Base-by-base conservation (phyloP, 495 filamentous ascomycete genomes). In the Podospora didyma region DNA sequence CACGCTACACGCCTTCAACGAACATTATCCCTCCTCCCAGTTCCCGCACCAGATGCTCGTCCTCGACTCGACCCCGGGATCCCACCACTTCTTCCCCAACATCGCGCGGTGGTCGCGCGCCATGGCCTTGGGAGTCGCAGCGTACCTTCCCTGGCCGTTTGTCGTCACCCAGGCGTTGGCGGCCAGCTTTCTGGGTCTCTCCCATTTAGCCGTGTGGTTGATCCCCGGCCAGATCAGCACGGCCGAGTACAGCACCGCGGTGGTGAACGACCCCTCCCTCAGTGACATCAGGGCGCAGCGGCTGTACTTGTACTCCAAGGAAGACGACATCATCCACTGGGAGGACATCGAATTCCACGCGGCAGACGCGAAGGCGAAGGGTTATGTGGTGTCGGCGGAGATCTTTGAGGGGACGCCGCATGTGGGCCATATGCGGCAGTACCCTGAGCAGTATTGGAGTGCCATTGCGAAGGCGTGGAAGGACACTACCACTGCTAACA, bases 311-410 rank as follows among this genome's bases (percentile, higher is more conserved):
- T 82, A 82, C 59, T 78, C 75, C 17, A 80, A 79, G 62, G 71
- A 73, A 39, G 81, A 84, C 66, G 75, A 81, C 55, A 74, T 84
- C 22, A 82, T 83, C 49, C 58, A 69, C 37, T 82, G 73, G 70
- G 62, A 78, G 57, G 78, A 82, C 54, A 66, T 84, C 50, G 80
- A 84, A 61, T 60, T 60, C 35, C 77, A 82, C 56, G 75, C 77
- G 17, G 77, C 74, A 1, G 37, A 63, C 23, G 77, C 76, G 2
- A 68, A 69, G 58, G 62, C 54, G 20, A 63, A 54, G 37, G 80
- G 79, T 0, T 82, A 75, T 39, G 59, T 48, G 7, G 72, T 74
- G 7, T 70, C 73, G 23, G 47, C 68, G 24, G 70, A 77, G 58
- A 60, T 78, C 58, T 84, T 84, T 54, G 72, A 81, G 50, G 78